phyloP scores from a whole-genome alignment of 2,329 filamentous ascomycete genomes.

The Pseudogymnoascus verrucosus region DNA sequence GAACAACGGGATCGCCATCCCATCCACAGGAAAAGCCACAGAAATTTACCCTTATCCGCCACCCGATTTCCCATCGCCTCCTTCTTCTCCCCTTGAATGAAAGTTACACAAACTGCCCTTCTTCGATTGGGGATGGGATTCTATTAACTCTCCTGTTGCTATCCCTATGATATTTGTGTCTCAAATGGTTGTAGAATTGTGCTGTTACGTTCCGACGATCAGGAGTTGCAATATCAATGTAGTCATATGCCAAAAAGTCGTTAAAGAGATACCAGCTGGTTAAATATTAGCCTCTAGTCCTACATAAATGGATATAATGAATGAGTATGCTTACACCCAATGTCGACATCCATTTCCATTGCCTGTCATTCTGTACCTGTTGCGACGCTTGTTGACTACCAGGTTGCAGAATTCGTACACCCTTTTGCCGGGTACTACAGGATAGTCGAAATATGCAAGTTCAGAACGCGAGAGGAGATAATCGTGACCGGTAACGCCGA shows the following conservation, averaged over 20 bases:
- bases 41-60: no score
- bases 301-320: no score
- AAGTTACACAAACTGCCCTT: no score
- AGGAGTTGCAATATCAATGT: no score
- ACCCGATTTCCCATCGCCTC: no score
- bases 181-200: not conserved
- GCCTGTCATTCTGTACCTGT: not conserved
- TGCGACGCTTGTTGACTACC: not conserved
- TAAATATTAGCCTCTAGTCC: not conserved
- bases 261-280: not conserved
- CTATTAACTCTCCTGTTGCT: no score
- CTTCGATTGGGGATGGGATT: no score
- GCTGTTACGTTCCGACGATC: no score
- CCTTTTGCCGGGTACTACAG: not conserved
- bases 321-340: not conserved
- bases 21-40: no score
- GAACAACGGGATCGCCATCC: not conserved
- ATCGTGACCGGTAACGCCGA: not conserved
- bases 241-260: not conserved
- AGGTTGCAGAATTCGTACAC: not conserved
- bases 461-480: not conserved
- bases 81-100: no score
- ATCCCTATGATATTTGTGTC: not conserved
- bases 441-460: not conserved
- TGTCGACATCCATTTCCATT: not conserved